Conservation (phyloP, 2,329 filamentous ascomycete genomes). For the Tolypocladium tropicale region DNA sequence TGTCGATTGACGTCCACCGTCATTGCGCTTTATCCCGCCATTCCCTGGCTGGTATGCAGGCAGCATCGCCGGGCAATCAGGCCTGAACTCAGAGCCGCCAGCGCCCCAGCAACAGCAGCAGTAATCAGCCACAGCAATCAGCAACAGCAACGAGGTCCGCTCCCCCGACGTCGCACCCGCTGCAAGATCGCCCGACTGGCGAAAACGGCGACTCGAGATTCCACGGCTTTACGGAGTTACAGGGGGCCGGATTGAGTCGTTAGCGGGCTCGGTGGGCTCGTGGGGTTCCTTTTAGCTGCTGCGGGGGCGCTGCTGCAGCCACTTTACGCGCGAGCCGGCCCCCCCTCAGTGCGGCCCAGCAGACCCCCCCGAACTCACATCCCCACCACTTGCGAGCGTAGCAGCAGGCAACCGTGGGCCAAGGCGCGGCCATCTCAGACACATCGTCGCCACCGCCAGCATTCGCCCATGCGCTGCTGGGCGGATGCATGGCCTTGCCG, state of each 20-base stretch:
- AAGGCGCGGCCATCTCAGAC: not conserved
- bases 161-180: no score
- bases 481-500: not conserved
- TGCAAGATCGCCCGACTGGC: no score
- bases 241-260: slow-evolving; percentile 9
- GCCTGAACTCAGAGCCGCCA: no score
- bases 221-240: not conserved
- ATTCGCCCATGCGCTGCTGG: not conserved
- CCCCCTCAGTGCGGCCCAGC: not conserved
- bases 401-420: not conserved
- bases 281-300: not conserved
- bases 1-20: not conserved
- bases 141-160: no score
- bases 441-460: not conserved
- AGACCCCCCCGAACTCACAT: not conserved
- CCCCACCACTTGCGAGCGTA: not conserved
- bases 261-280: not conserved
- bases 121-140: no score
- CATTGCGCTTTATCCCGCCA: not conserved
- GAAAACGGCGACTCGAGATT: no score
- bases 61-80: not conserved
- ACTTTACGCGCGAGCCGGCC: slow-evolving; percentile 6
- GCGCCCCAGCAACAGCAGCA: no score
- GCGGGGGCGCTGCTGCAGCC: slow-evolving; percentile 3
- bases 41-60: not conserved